Conservation (phyloP, 169 alveolate genomes). For the Plasmodium relictum region DNA sequence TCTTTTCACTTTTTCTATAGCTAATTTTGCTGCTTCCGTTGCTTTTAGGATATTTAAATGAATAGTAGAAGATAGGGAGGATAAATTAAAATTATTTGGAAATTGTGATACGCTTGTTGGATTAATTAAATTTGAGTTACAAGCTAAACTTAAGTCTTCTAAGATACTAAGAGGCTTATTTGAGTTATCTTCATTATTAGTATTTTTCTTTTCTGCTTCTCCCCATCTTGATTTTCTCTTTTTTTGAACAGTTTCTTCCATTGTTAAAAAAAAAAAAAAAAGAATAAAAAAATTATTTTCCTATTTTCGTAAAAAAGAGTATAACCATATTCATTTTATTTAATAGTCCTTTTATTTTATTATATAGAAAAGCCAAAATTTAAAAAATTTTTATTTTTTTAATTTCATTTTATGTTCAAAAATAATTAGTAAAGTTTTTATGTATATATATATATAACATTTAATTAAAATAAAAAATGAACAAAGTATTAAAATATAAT, state of each 20-base stretch:
- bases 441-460: no score
- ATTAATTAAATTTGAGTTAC: not conserved
- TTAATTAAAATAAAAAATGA: no score
- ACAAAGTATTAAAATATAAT: no score
- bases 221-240: constrained; percentile 77
- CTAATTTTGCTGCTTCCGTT: constrained; percentile 82
- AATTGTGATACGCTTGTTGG: not conserved
- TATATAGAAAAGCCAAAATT: no score
- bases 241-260: constrained; percentile 47
- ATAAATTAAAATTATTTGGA: constrained; percentile 14
- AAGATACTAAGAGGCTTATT: constrained; percentile 10
- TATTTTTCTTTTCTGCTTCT: constrained; percentile 42
- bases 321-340: no score
- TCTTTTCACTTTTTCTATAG: constrained; percentile 82
- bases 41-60: constrained; percentile 72
- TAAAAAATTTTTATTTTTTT: no score
- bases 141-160: constrained; percentile 9
- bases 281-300: not conserved
- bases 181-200: constrained; percentile 12
- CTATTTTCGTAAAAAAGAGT: no score
- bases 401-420: no score
- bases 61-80: constrained; percentile 7
- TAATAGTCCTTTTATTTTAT: no score
- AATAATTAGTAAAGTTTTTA: no score
- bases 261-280: constrained; percentile 20